Evolutionary conservation across 495 filamentous ascomycete genomes (phyloP).

Genomic region (Penicillium desertorum): DNA sequence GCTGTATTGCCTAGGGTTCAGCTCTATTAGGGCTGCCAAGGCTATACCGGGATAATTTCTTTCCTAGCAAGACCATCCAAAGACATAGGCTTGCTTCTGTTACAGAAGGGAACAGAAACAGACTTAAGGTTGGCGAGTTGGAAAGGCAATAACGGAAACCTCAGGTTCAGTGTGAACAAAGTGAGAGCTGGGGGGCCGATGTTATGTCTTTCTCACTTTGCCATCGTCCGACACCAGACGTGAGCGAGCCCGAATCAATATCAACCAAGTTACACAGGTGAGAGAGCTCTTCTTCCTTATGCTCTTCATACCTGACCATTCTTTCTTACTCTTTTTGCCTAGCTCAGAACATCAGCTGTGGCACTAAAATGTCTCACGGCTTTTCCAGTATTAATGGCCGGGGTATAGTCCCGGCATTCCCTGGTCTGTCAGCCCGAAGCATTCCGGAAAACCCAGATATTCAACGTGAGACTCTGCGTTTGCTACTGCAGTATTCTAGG

Average conservation of each 20-base stretch:
- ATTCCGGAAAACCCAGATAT: conserved; percentile 10
- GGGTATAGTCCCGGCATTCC: conserved; percentile 7
- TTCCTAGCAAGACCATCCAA: not conserved
- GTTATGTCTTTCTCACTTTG: conserved; percentile 12
- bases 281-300: not conserved
- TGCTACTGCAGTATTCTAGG: conserved; percentile 3
- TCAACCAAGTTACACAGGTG: not conserved
- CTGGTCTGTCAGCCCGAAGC: conserved; percentile 5
- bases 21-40: not conserved
- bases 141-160: not conserved
- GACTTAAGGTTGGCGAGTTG: not conserved
- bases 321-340: not conserved
- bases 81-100: not conserved
- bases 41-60: not conserved
- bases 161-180: not conserved
- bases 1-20: not conserved
- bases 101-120: not conserved
- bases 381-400: not conserved
- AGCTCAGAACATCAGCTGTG: not conserved
- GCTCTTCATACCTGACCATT: not conserved
- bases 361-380: not conserved
- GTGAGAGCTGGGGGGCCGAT: not conserved
- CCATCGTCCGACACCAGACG: conserved; percentile 1
- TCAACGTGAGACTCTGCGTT: conserved; percentile 4
- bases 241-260: not conserved